phyloP scores from a whole-genome alignment of 2,329 filamentous ascomycete species.

The Chaetomium globosum region DNA sequence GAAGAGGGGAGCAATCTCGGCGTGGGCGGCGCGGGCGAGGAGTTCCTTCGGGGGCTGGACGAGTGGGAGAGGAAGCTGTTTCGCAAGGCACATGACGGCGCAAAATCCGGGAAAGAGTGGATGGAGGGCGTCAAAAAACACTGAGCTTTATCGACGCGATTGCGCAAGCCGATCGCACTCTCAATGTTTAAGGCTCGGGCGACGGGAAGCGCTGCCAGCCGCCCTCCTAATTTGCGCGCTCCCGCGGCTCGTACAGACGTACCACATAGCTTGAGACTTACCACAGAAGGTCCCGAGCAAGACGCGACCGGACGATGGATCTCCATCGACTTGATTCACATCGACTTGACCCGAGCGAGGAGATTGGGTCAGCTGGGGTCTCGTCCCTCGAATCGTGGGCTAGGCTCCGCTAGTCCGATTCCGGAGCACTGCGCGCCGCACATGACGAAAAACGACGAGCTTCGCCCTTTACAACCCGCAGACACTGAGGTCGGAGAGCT shows the following conservation, averaged over 20 bases:
- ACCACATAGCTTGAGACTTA: background rate
- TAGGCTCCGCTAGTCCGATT: background rate
- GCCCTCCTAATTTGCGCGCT: background rate
- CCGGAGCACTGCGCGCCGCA: background rate
- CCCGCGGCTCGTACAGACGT: background rate
- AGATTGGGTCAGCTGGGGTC: background rate
- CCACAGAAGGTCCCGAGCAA: background rate
- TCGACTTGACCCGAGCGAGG: background rate
- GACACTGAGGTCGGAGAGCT: background rate
- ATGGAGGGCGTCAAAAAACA: constrained; percentile 51
- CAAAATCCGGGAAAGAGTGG: constrained; percentile 71
- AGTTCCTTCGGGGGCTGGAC: constrained; percentile 85
- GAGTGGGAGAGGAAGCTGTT: constrained; percentile 84
- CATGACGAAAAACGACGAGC: background rate
- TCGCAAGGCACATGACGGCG: constrained; percentile 71
- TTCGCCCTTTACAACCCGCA: background rate
- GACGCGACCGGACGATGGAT: background rate
- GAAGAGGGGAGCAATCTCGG: constrained; percentile 62
- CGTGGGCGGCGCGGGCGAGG: constrained; percentile 66
- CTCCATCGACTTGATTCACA: background rate
- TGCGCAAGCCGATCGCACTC: background rate
- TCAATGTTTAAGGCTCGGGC: background rate
- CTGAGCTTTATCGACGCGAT: constrained; percentile 16
- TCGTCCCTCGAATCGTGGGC: background rate
- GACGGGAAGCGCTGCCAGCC: background rate